A percentile compares a stretch with the other conserved stretches of the same genome.
Evolutionary conservation across 2,329 filamentous ascomycete species (phyloP).

Genomic region (Aspergillus japonicus): DNA sequence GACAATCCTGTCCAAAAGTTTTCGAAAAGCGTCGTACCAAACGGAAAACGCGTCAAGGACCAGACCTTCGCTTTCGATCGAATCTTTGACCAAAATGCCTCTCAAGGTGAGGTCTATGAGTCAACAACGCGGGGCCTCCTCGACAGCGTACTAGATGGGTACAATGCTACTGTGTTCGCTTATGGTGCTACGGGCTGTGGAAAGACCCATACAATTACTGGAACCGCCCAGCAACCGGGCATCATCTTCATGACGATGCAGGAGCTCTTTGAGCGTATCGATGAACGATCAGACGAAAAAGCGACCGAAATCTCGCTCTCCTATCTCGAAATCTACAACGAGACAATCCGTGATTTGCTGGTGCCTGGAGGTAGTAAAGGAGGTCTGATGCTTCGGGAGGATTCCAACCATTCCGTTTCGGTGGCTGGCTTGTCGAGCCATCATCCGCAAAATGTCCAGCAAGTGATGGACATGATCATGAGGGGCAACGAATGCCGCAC

Average conservation of each 20-base stretch:
- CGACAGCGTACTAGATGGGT: constrained; percentile 92
- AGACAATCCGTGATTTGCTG: constrained; percentile 92
- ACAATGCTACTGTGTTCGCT: constrained; percentile 98
- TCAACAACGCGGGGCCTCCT: constrained; percentile 84
- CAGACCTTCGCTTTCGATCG: constrained; percentile 96
- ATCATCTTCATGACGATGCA: constrained; percentile 99
- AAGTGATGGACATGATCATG: constrained; percentile 99
- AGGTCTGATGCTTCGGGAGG: constrained; percentile 88
- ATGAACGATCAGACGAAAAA: constrained; percentile 82
- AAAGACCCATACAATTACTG: constrained; percentile 97
- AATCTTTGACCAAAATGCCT: constrained; percentile 93
- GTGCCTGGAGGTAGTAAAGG: constrained; percentile 80
- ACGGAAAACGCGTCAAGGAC: constrained; percentile 91
- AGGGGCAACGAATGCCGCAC: constrained; percentile 91
- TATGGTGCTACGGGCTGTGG: constrained; percentile 97
- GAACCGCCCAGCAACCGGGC: constrained; percentile 85
- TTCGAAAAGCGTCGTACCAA: constrained; percentile 73
- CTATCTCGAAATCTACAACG: constrained; percentile 98
- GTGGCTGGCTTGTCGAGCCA: constrained; percentile 90
- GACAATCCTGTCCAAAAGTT: constrained; percentile 90
- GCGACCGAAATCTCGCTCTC: constrained; percentile 86
- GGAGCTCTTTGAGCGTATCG: constrained; percentile 93
- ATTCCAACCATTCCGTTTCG: constrained; percentile 88
- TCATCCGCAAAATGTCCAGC: constrained; percentile 82
- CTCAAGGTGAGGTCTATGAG: constrained; percentile 92